Base-by-base conservation (phyloP, 164 flowering plant genomes). In the Vitis riparia region DNA sequence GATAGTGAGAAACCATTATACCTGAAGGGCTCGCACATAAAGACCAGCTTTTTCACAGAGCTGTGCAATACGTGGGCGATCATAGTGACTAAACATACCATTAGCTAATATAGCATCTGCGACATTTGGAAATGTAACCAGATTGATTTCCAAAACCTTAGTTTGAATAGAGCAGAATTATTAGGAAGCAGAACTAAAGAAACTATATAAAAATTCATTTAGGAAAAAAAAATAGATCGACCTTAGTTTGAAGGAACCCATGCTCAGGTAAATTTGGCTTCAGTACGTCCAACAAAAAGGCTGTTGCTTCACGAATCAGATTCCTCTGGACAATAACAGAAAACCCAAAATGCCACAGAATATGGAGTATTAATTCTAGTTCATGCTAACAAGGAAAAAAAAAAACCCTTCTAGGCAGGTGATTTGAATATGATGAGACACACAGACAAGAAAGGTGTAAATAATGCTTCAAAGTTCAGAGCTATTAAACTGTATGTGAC, bases 31-130 rank as follows among this genome's bases (percentile, higher is more conserved):
- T 68, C 96, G 88, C 67, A 96, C 71, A 66, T 83, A 96, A 9
- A 96, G 86, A 63, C 98, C 99, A 81, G 97, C 94, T 79, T 96
- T 96, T 75, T 96, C 99, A 87, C 99, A 96, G 47, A 96, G 97
- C 75, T 96, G 99, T 48, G 93, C 99, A 81, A 96, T 83, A 17
- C 99, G 93, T 65, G 99, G 98, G 58, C 98, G 93, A 66, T 96
- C 99, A 82, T 96, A 96, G 73, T 96, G 99, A 75, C 93, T 90
- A 73, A 96, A 96, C 99, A 96, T 96, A 51, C 99, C 99, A 83
- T 96, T 96, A 37, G 99, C 98, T 69, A 96, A 82, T 60, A 96
- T 93, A 47, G 99, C 99, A 85, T 96, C 99, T 55, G 98, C 99
- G 37, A 96, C 99, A 82, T 96, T 96, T 49, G 99, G 98, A 79